Evolutionary conservation across 2,329 filamentous ascomycete genomes (phyloP).

Genomic region (Calonectria fujianensis): DNA sequence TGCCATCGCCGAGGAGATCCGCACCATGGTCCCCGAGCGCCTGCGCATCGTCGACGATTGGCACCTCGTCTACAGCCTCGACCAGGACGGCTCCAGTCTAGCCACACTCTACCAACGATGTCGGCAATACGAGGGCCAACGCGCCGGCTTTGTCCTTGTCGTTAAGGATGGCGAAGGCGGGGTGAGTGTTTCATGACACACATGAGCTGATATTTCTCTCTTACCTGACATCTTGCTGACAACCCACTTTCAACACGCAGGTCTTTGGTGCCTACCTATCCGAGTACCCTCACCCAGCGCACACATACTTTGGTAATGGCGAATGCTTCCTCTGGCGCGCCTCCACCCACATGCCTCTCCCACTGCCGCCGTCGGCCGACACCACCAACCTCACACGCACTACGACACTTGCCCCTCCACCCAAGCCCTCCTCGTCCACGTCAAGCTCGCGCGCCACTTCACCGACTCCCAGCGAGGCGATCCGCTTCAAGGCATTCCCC

Average conservation of each 20-base stretch:
- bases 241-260: slow-evolving; percentile 58
- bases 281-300: slow-evolving; percentile 86
- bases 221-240: slow-evolving; percentile 40
- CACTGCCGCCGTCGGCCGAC: slow-evolving; percentile 71
- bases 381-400: slow-evolving; percentile 68
- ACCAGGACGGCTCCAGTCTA: slow-evolving; percentile 92
- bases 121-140: slow-evolving; percentile 77
- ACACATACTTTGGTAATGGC: slow-evolving; percentile 95
- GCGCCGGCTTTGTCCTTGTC: slow-evolving; percentile 93
- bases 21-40: slow-evolving; percentile 89
- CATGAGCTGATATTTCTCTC: slow-evolving; percentile 36
- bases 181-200: slow-evolving; percentile 68
- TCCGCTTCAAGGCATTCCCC: slow-evolving; percentile 97
- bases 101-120: slow-evolving; percentile 90
- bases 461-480: slow-evolving; percentile 79
- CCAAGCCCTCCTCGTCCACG: slow-evolving; percentile 53
- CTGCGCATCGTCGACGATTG: slow-evolving; percentile 92
- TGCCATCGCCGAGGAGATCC: slow-evolving; percentile 92
- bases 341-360: slow-evolving; percentile 73
- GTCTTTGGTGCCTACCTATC: slow-evolving; percentile 96
- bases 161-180: slow-evolving; percentile 85
- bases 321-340: slow-evolving; percentile 88
- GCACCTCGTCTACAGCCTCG: slow-evolving; percentile 90
- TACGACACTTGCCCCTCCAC: slow-evolving; percentile 59
- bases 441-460: slow-evolving; percentile 49